Conservation (phyloP, 2,329 filamentous ascomycete genomes). For the Cercospora canescens region DNA sequence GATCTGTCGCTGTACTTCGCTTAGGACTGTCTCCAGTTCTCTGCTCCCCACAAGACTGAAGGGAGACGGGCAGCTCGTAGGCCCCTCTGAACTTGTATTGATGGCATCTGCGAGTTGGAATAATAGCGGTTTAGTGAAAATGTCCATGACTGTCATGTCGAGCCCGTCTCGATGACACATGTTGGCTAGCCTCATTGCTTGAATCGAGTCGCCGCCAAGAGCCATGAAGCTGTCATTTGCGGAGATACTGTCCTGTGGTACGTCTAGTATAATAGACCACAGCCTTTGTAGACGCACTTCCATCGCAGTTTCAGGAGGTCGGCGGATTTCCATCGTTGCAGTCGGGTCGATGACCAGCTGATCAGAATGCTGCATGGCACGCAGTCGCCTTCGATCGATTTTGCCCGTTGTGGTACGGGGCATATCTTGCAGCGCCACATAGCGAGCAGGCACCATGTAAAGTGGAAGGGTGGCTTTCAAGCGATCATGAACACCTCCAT, state of each 20-base stretch:
- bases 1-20: not conserved
- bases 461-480: constrained; percentile 46
- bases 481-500: not conserved
- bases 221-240: constrained; percentile 44
- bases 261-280: constrained; percentile 24
- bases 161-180: not conserved
- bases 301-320: not conserved
- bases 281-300: constrained; percentile 17
- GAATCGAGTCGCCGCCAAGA: constrained; percentile 39
- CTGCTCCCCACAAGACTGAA: not conserved
- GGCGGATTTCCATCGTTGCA: not conserved
- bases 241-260: not conserved
- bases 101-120: not conserved
- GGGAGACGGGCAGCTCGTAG: not conserved
- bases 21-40: not conserved
- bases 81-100: not conserved
- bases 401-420: constrained; percentile 73
- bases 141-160: constrained; percentile 31
- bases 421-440: constrained; percentile 66
- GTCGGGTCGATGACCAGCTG: not conserved
- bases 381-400: constrained; percentile 53
- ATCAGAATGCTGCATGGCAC: not conserved
- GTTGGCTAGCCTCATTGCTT: constrained; percentile 9
- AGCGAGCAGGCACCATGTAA: constrained; percentile 75
- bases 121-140: constrained; percentile 35